Conservation (phyloP, 345 rosid genomes). For the Eucalyptus guilfoylei region DNA sequence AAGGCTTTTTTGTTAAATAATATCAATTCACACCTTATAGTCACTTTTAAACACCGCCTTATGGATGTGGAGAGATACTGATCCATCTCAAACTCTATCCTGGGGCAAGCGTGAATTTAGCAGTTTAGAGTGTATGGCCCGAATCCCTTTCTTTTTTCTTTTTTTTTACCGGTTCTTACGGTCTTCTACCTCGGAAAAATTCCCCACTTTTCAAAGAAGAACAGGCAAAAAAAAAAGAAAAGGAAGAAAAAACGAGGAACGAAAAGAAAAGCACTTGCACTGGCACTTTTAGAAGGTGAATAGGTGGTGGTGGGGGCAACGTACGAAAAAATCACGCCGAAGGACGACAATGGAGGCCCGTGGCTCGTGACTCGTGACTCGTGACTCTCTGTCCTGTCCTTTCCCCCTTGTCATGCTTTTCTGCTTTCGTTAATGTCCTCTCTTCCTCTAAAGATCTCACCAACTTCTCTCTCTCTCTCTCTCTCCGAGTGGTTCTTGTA, state of each 20-base stretch:
- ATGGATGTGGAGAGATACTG: too few relatives aligned
- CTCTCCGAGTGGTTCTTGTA: neutral
- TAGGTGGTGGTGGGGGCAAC: neutral
- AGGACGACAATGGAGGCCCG: neutral
- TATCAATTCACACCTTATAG: too few relatives aligned
- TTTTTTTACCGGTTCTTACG: neutral
- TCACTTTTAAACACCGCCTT: too few relatives aligned
- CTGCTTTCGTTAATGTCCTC: neutral
- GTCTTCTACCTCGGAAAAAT: neutral
- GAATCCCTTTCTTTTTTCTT: neutral
- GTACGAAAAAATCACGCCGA: neutral
- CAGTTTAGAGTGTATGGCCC: neutral
- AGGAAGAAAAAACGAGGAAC: neutral
- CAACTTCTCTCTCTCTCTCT: neutral
- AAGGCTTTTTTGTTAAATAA: rapidly evolving
- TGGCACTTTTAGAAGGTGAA: neutral
- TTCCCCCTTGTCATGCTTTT: neutral
- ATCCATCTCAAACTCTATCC: too few relatives aligned
- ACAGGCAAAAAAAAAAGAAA: neutral
- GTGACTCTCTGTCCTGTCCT: neutral
- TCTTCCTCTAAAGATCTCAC: neutral
- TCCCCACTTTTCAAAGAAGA: neutral
- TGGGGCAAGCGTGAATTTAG: neutral
- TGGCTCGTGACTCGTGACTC: neutral
- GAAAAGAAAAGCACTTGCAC: neutral